These are phyloP conservation scores for Toxoplasma gondii DNA, from an alignment of 169 alveolate genomes.

Conservation along the genomic window DNA sequence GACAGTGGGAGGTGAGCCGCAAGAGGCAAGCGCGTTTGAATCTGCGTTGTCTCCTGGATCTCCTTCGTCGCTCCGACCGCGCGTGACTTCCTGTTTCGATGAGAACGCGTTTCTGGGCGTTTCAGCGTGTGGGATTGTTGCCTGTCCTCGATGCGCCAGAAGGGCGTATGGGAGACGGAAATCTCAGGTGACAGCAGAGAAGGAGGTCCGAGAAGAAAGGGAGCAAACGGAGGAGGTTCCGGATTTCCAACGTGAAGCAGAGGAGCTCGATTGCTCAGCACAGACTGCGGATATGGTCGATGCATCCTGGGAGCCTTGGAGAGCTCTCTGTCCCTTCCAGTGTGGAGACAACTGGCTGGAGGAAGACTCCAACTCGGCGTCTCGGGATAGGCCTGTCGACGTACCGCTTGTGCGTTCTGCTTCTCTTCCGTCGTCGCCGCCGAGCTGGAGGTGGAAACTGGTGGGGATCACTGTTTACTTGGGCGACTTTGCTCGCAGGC, in stretches of 20 bases:
- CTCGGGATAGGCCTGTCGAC: not conserved
- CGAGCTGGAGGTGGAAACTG: constrained; percentile 43
- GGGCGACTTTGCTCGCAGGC: constrained; percentile 16
- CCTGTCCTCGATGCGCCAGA: not conserved
- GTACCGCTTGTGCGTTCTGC: not conserved
- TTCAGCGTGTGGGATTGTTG: not conserved
- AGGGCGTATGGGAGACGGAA: not conserved
- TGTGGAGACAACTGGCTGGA: not conserved
- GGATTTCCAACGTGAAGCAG: not conserved
- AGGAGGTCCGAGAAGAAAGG: not conserved
- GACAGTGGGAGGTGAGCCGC: no score
- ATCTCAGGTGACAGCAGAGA: not conserved
- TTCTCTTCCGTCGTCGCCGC: not conserved
- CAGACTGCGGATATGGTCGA: not conserved
- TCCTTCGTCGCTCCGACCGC: no score
- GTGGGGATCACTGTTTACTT: constrained; percentile 1
- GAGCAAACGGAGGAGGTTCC: not conserved
- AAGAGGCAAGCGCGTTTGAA: no score
- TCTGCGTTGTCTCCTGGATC: not conserved
- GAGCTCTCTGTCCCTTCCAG: not conserved
- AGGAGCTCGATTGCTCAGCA: not conserved
- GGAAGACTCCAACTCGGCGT: not conserved
- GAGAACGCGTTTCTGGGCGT: not conserved
- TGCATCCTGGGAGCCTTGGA: not conserved
- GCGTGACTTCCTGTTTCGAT: not conserved